Evolutionary conservation across 2,329 filamentous ascomycete species (phyloP).

Genomic region (Fusarium redolens): DNA sequence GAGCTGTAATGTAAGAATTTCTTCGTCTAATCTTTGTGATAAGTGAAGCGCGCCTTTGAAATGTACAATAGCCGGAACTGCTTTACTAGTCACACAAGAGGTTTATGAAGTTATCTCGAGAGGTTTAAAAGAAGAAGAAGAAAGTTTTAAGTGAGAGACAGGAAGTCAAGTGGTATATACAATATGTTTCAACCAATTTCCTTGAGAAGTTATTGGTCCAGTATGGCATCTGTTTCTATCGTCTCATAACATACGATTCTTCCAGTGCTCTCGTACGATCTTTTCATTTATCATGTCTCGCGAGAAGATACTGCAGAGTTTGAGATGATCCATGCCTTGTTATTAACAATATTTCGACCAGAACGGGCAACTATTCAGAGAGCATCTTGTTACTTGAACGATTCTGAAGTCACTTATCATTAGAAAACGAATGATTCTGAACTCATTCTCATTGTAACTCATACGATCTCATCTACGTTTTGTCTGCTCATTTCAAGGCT

Average conservation of each 20-base stretch:
- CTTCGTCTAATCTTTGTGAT: fast-evolving
- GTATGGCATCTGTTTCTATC: too few relatives aligned
- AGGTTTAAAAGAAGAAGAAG: neutral
- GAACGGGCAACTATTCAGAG: conserved; percentile 1
- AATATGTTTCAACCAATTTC: too few relatives aligned
- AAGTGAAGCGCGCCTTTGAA: neutral
- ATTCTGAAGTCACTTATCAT: neutral
- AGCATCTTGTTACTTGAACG: neutral
- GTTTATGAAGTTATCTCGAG: fast-evolving
- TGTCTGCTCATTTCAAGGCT: neutral
- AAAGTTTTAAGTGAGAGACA: neutral
- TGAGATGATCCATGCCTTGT: neutral
- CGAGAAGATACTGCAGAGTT: neutral
- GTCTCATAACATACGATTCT: conserved; percentile 9
- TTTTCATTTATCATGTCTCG: fast-evolving
- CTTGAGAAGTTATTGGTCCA: fast-evolving
- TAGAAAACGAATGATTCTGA: neutral
- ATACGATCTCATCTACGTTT: neutral
- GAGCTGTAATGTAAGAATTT: neutral
- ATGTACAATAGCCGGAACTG: fast-evolving
- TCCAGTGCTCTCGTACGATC: conserved; percentile 4
- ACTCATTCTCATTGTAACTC: neutral
- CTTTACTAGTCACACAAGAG: fast-evolving
- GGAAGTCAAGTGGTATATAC: neutral
- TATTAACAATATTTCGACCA: neutral